Evolutionary conservation across 2,329 filamentous ascomycete species (phyloP), one percentile per base, ranked within the genome.

Genomic region (Aspergillus clavatus): DNA sequence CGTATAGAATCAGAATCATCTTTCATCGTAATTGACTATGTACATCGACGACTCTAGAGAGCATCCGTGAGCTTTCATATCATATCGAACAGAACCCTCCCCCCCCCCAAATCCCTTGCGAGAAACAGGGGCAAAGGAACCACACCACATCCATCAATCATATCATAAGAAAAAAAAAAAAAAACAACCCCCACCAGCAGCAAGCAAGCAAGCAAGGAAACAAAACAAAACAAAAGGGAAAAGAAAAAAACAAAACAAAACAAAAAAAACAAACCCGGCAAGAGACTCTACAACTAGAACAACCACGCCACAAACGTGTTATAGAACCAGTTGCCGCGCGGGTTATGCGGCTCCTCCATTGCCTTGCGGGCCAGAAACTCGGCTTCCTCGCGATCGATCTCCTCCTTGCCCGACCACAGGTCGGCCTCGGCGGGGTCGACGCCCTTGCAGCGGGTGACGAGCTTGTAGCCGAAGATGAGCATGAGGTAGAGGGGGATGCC

Each of bases 401-500:
- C 74, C 42, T 84, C 83, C 72, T 88, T 89, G 58, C 84, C 86
- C 0, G 78, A 78, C 70, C 78, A 87, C 50, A 89, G 78, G 71
- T 89, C 85, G 24, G 77, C 82, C 56, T 80, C 74, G 47, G 77
- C 68, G 0, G 84, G 71, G 50, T 73, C 72, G 42, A 86, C 63
- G 7, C 75, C 72, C 57, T 77, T 73, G 51, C 70, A 77, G 65
- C 76, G 75, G 42, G 73, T 79, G 46, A 67, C 53, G 47, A 78
- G 43, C 72, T 86, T 87, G 70, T 84, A 83, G 0, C 83, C 85
- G 47, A 82, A 79, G 60, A 89, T 80, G 62, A 86, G 74, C 19
- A 77, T 71, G 14, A 89, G 66, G 65, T 88, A 90, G 18, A 90
- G 66, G 1, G 86, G 86, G 55, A 90, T 89, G 40, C 86, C 86